A percentile compares a stretch with the other conserved stretches of the same genome.
phyloP scores from a whole-genome alignment of 2,329 filamentous ascomycete species.

The Fusarium papillatum region DNA sequence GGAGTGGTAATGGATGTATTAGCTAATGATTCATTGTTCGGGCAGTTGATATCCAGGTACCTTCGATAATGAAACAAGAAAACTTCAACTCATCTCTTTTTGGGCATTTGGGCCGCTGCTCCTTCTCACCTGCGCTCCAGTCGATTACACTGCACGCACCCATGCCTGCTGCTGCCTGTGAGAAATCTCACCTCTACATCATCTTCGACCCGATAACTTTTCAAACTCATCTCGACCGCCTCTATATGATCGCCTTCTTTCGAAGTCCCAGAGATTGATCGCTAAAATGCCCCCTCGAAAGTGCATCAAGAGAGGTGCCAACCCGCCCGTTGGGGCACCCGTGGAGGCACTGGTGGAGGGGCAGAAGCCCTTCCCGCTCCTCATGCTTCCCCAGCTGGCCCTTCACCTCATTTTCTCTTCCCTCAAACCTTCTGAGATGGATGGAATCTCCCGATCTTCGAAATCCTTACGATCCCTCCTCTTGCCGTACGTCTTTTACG shows the following conservation, averaged over 20 bases:
- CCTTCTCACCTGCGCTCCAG: not conserved
- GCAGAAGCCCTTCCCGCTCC: not conserved
- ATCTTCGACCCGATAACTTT: not conserved
- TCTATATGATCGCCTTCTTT: not conserved
- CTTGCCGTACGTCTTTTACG: not conserved
- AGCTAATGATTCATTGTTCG: not conserved
- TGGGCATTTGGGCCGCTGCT: not conserved
- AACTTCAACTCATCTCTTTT: not conserved
- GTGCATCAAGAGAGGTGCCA: not conserved
- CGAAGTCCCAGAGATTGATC: not conserved
- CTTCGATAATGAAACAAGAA: not conserved
- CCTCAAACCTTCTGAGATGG: not conserved
- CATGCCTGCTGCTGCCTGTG: not conserved
- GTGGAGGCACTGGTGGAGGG: not conserved
- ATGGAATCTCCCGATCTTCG: not conserved
- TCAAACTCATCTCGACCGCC: not conserved
- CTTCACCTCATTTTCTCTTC: not conserved
- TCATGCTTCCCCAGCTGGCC: not conserved
- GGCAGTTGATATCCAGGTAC: not conserved
- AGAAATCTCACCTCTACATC: not conserved
- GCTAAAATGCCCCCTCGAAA: not conserved
- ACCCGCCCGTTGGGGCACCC: not conserved
- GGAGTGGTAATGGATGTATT: not conserved
- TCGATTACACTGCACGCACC: not conserved
- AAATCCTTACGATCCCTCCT: not conserved